These are phyloP conservation scores for Alternaria sp. DNA, from an alignment of 2,329 filamentous ascomycete genomes.

Conservation along the genomic window DNA sequence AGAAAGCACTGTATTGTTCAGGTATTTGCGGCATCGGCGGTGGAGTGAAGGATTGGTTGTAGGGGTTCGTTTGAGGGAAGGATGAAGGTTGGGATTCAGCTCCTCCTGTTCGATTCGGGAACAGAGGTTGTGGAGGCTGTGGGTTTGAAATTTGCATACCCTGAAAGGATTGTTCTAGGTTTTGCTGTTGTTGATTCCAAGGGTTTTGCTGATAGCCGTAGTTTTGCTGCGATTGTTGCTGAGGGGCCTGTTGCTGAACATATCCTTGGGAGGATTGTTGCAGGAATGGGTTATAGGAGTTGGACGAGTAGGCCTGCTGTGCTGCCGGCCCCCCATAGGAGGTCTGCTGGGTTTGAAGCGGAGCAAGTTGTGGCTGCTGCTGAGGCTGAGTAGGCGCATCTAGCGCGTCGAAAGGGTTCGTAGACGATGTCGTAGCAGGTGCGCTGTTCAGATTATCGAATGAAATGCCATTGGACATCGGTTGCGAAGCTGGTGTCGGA, in stretches of 20 bases:
- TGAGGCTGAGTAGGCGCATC: constrained; percentile 44
- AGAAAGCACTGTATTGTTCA: constrained; percentile 49
- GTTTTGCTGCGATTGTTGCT: constrained; percentile 19
- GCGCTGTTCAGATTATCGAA: constrained; percentile 52
- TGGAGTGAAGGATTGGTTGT: constrained; percentile 52
- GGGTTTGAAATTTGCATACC: constrained; percentile 70
- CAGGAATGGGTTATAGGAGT: constrained; percentile 76
- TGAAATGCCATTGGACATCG: constrained; percentile 58
- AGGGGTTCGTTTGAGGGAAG: constrained; percentile 52
- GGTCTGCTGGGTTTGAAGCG: constrained; percentile 44
- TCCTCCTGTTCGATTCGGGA: constrained; percentile 79
- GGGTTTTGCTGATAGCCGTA: constrained; percentile 26
- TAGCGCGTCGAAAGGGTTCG: constrained; percentile 57
- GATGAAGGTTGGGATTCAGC: constrained; percentile 51
- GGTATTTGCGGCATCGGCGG: constrained; percentile 54
- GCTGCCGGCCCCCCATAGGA: constrained; percentile 31
- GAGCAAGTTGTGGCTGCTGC: constrained; percentile 39
- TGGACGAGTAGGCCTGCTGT: constrained; percentile 45
- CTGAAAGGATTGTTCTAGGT: constrained; percentile 76
- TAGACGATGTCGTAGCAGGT: constrained; percentile 35
- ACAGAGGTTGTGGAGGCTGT: constrained; percentile 56
- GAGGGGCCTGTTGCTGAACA: constrained; percentile 31
- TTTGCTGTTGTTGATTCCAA: constrained; percentile 42
- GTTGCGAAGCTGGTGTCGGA: constrained; percentile 57
- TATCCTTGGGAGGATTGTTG: constrained; percentile 46